These are phyloP conservation scores for Podila verticillata DNA, from an alignment of 192 early-diverging fungal genomes.

Conservation along the genomic window DNA sequence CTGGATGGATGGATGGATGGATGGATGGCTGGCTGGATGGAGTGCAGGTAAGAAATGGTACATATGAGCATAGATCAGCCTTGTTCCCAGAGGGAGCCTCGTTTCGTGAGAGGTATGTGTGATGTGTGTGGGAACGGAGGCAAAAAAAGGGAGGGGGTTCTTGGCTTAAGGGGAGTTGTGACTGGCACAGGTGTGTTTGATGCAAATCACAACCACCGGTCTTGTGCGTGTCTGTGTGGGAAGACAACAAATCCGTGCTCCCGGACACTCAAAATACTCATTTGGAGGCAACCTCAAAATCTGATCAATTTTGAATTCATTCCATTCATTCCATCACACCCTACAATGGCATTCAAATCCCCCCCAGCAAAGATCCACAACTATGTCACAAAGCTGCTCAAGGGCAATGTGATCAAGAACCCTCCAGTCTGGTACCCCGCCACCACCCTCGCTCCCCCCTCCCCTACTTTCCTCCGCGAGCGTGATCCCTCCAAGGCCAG, in stretches of 20 bases:
- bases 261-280: not conserved
- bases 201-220: too few relatives aligned
- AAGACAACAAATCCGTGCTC: not conserved
- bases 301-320: not conserved
- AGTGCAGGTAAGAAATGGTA: too few relatives aligned
- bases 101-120: too few relatives aligned
- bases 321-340: not conserved
- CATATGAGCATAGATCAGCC: too few relatives aligned
- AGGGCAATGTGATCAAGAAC: constrained; percentile 61
- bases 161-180: too few relatives aligned
- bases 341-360: constrained; percentile 41
- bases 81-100: too few relatives aligned
- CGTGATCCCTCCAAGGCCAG: constrained; percentile 40
- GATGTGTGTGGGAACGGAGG: too few relatives aligned
- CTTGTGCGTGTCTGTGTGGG: too few relatives aligned
- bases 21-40: too few relatives aligned
- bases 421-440: constrained; percentile 64
- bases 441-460: constrained; percentile 59
- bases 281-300: not conserved
- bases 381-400: constrained; percentile 63
- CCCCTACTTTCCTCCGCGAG: constrained; percentile 63
- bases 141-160: too few relatives aligned
- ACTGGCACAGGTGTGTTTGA: too few relatives aligned
- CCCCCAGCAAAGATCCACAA: constrained; percentile 58
- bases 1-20: too few relatives aligned